phyloP scores from a whole-genome alignment of 257 asterid species.

The Mitragyna speciosa region DNA sequence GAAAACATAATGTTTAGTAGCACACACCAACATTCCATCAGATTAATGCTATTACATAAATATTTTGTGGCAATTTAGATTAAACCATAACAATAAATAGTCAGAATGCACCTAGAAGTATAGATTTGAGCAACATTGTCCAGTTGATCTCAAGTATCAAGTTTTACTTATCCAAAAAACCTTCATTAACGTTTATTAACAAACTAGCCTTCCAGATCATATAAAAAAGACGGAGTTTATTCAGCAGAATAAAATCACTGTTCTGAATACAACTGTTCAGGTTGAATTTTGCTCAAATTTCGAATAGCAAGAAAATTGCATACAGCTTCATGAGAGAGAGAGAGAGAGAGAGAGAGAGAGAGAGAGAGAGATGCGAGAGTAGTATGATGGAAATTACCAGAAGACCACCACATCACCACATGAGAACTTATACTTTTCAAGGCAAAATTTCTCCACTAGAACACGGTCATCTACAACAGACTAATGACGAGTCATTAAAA shows the following conservation, averaged over 20 bases:
- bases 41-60: background rate
- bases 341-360: too few species aligned
- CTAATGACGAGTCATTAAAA: background rate
- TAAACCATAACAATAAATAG: background rate
- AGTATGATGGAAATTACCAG: conserved; percentile 39
- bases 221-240: background rate
- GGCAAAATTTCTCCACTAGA: conserved; percentile 78
- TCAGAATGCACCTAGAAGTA: too few species aligned
- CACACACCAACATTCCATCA: background rate
- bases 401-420: conserved; percentile 80
- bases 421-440: conserved; percentile 67
- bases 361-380: too few species aligned
- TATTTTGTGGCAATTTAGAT: background rate
- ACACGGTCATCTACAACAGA: conserved; percentile 65
- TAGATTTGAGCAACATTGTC: background rate
- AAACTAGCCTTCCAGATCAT: background rate
- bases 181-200: background rate
- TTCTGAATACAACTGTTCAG: background rate
- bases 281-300: too few species aligned
- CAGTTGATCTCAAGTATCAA: background rate
- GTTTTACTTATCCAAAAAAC: too few species aligned
- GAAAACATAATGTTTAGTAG: conserved; percentile 1
- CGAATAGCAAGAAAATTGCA: too few species aligned
- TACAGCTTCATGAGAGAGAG: too few species aligned
- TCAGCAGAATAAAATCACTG: background rate